These are phyloP conservation scores for Clonostachys byssicola DNA, from an alignment of 2,329 filamentous ascomycete species.

Conservation along the genomic window DNA sequence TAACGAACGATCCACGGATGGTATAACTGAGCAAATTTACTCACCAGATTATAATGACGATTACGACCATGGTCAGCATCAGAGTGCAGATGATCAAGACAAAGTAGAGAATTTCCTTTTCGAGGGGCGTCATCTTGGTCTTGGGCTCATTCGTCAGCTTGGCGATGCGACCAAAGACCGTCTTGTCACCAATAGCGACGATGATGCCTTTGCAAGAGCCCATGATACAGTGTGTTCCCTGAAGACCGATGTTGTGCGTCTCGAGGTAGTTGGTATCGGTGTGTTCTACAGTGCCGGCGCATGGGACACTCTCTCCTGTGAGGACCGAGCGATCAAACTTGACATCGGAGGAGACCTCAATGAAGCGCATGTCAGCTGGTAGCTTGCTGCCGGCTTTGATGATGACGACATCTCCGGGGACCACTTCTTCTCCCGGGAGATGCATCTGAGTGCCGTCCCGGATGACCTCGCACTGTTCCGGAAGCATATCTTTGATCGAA, in stretches of 20 bases:
- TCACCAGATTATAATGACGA: slow-evolving; percentile 64
- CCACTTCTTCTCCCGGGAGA: slow-evolving; percentile 42
- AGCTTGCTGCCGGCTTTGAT: slow-evolving; percentile 71
- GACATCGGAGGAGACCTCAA: slow-evolving; percentile 63
- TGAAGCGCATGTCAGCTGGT: slow-evolving; percentile 68
- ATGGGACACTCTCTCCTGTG: slow-evolving; percentile 63
- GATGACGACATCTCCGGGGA: slow-evolving; percentile 66
- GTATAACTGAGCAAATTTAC: slow-evolving; percentile 20
- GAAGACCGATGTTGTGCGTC: slow-evolving; percentile 70
- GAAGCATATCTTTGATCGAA: slow-evolving; percentile 77
- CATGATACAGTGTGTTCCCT: slow-evolving; percentile 74
- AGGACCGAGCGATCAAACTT: slow-evolving; percentile 72
- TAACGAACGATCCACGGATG: not conserved
- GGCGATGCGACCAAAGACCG: slow-evolving; percentile 74
- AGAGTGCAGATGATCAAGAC: slow-evolving; percentile 65
- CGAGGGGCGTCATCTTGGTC: slow-evolving; percentile 62
- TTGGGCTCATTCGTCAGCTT: slow-evolving; percentile 68
- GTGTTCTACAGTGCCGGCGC: slow-evolving; percentile 59
- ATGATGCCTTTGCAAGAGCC: slow-evolving; percentile 65
- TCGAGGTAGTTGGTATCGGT: slow-evolving; percentile 74
- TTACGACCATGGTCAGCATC: slow-evolving; percentile 60
- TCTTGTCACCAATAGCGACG: slow-evolving; percentile 67
- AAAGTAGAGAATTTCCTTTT: slow-evolving; percentile 70
- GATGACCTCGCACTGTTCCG: slow-evolving; percentile 63
- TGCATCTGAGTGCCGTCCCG: slow-evolving; percentile 43